Evolutionary conservation across 495 filamentous ascomycete species (phyloP).

Genomic region (Penicillium salamii): DNA sequence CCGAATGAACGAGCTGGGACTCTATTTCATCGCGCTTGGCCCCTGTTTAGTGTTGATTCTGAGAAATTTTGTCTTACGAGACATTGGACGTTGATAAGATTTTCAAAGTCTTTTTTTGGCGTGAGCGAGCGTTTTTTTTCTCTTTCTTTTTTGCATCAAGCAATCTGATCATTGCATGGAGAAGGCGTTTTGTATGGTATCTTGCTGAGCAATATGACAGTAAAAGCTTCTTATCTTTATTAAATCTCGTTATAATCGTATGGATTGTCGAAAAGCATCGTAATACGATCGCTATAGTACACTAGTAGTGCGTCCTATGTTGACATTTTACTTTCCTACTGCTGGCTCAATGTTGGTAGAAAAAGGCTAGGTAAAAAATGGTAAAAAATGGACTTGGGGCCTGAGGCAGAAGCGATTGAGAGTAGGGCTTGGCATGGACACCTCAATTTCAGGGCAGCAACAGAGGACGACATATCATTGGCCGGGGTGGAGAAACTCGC

Average conservation of each 20-base stretch:
- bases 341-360: too few species aligned
- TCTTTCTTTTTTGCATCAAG: not conserved
- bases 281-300: too few species aligned
- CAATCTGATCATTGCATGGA: not conserved
- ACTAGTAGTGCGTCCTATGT: too few species aligned
- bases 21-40: not conserved
- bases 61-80: not conserved
- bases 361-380: too few species aligned
- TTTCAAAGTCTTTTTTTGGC: not conserved
- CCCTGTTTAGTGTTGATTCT: not conserved
- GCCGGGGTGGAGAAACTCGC: slow-evolving; percentile 19
- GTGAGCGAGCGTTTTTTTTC: not conserved
- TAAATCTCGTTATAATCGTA: too few species aligned
- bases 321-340: too few species aligned
- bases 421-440: not conserved
- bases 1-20: not conserved
- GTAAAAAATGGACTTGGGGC: not conserved
- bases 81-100: not conserved
- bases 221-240: too few species aligned
- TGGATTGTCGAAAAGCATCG: too few species aligned
- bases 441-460: slow-evolving; percentile 6
- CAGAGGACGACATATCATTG: slow-evolving; percentile 7
- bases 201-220: not conserved
- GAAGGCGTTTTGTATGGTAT: not conserved
- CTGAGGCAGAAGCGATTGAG: not conserved